Conservation (phyloP, 305 asterid genomes). For the Nicotiana rustica region DNA sequence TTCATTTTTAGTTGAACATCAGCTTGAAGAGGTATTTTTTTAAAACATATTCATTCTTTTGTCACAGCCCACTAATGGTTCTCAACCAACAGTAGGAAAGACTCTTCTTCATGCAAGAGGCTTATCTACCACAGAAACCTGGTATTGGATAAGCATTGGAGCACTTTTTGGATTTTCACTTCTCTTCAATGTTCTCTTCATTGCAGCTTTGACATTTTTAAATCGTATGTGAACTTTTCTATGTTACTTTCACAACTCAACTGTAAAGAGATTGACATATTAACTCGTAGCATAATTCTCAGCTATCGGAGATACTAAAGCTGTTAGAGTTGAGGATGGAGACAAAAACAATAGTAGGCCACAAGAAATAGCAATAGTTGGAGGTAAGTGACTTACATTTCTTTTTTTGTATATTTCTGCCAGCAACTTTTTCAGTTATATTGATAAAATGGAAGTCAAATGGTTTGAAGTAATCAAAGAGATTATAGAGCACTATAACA, state of each 20-base stretch:
- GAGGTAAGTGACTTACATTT: conserved; percentile 49
- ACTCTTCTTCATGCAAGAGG: conserved; percentile 73
- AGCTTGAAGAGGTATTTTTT: neutral
- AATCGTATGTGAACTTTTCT: conserved; percentile 58
- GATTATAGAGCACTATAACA: neutral
- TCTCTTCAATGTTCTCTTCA: conserved; percentile 69
- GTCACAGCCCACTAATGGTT: conserved; percentile 60
- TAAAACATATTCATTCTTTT: neutral
- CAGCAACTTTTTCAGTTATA: conserved; percentile 12
- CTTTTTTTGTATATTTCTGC: conserved; percentile 1
- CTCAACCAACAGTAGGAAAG: conserved; percentile 71
- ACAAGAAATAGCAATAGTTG: conserved; percentile 37
- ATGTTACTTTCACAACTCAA: neutral
- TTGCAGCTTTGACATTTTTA: conserved; percentile 69
- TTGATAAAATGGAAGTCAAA: conserved; percentile 4
- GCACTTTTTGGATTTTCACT: conserved; percentile 73
- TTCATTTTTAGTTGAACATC: neutral
- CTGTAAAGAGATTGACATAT: neutral
- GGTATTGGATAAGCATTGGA: conserved; percentile 72
- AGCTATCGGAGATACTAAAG: conserved; percentile 72
- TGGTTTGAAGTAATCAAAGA: conserved; percentile 23
- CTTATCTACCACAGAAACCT: conserved; percentile 55
- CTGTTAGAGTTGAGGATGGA: conserved; percentile 50
- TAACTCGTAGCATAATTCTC: conserved; percentile 38
- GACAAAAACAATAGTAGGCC: conserved; percentile 43